phyloP scores from a whole-genome alignment of 2,329 filamentous ascomycete species.

The Fusarium verticillioides region DNA sequence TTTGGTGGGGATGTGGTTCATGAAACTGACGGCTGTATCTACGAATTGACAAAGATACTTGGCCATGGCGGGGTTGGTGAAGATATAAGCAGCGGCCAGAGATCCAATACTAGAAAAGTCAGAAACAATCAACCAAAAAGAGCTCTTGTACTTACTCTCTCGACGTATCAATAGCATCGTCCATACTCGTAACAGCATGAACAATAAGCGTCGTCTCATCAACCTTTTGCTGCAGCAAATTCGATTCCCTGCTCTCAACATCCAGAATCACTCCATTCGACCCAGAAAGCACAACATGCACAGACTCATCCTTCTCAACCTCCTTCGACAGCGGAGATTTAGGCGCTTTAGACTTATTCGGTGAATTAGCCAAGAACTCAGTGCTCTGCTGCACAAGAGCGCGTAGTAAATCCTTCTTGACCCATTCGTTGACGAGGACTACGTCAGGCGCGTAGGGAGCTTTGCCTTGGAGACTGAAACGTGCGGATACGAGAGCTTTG shows the following conservation, averaged over 20 bases:
- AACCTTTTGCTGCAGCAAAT: slow-evolving; percentile 10
- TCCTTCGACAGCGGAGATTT: neutral
- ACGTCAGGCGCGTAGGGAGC: slow-evolving; percentile 37
- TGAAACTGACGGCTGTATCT: slow-evolving; percentile 11
- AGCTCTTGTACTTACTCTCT: neutral
- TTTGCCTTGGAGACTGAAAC: slow-evolving; percentile 29
- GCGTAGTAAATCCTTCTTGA: slow-evolving; percentile 36
- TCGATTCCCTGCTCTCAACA: slow-evolving; percentile 11
- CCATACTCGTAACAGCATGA: slow-evolving; percentile 32
- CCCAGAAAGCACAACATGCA: slow-evolving; percentile 17
- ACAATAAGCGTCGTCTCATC: slow-evolving; percentile 15
- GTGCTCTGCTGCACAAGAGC: slow-evolving; percentile 28
- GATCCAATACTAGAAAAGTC: slow-evolving; percentile 4
- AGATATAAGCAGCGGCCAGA: slow-evolving; percentile 16
- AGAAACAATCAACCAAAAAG: rapidly evolving
- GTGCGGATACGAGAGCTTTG: slow-evolving; percentile 21
- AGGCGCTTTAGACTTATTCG: rapidly evolving
- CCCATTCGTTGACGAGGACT: slow-evolving; percentile 37
- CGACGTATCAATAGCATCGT: slow-evolving; percentile 21
- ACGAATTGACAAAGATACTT: slow-evolving; percentile 30
- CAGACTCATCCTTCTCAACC: slow-evolving; percentile 17
- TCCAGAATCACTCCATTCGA: slow-evolving; percentile 21
- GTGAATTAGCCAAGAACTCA: neutral
- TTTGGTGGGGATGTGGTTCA: slow-evolving; percentile 18
- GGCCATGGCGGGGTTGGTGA: slow-evolving; percentile 19